Conservation (phyloP, 176 grass and related monocot species). For the Chloris gayana region DNA sequence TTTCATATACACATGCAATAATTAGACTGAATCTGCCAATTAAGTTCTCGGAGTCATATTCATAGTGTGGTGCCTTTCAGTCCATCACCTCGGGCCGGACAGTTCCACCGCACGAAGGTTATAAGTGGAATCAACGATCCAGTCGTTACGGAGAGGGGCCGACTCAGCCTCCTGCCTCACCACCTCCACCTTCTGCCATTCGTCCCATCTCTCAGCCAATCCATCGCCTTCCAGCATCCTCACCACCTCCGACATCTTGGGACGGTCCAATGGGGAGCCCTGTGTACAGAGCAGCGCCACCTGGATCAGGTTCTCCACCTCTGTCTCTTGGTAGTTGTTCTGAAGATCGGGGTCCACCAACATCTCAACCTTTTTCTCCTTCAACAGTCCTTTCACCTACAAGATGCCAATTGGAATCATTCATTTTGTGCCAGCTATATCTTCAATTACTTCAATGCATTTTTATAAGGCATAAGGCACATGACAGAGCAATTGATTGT, state of each 20-base stretch:
- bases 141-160: conserved; percentile 41
- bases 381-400: conserved; percentile 62
- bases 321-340: conserved; percentile 46
- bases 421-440: conserved; percentile 25
- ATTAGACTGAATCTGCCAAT: conserved; percentile 42
- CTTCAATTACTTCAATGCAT: not conserved
- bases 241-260: conserved; percentile 81
- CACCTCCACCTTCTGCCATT: conserved; percentile 84
- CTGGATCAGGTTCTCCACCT: conserved; percentile 81
- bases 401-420: conserved; percentile 32
- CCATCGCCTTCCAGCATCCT: conserved; percentile 83
- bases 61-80: conserved; percentile 13
- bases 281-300: conserved; percentile 72
- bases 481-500: conserved; percentile 24
- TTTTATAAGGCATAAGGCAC: conserved; percentile 35
- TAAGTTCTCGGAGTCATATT: not conserved
- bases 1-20: conserved; percentile 54
- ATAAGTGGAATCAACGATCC: conserved; percentile 63
- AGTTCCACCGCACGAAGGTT: conserved; percentile 62
- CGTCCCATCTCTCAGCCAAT: conserved; percentile 67
- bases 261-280: conserved; percentile 68
- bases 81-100: conserved; percentile 67
- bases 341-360: conserved; percentile 63
- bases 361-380: conserved; percentile 64
- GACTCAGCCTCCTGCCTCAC: conserved; percentile 52